These are phyloP conservation scores for Hymenoscyphus scutula DNA, from an alignment of 2,329 filamentous ascomycete species.

Conservation along the genomic window DNA sequence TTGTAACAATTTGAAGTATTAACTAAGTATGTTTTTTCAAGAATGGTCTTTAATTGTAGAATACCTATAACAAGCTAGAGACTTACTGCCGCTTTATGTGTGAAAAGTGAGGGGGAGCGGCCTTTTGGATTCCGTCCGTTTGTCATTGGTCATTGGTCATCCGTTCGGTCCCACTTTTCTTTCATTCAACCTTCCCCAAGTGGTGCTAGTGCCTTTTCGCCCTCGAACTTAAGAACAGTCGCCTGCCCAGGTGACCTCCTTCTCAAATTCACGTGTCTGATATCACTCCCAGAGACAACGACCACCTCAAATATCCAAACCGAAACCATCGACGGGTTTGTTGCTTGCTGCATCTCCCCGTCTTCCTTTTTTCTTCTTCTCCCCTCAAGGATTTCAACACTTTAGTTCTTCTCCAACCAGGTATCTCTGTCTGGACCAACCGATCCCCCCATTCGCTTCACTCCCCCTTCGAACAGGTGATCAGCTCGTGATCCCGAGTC, in stretches of 20 bases:
- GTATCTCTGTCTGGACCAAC: constrained; percentile 9
- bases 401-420: constrained; percentile 5
- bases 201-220: neutral
- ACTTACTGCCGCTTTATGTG: no score
- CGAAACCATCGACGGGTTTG: constrained; percentile 19
- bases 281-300: constrained; percentile 9
- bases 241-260: constrained; percentile 10
- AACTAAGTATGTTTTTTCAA: no score
- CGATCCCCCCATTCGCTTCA: constrained; percentile 16
- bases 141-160: neutral
- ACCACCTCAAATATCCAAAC: neutral
- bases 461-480: constrained; percentile 24
- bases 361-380: constrained; percentile 6
- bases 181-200: neutral
- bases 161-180: neutral
- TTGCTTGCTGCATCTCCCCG: constrained; percentile 17
- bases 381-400: constrained; percentile 10
- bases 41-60: no score
- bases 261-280: constrained; percentile 16
- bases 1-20: no score
- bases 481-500: constrained; percentile 25
- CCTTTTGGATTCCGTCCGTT: no score
- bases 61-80: no score
- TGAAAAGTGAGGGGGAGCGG: no score
- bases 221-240: constrained; percentile 7